These are phyloP conservation scores for Macadamia tetraphylla DNA, from an alignment of 164 flowering plant species.

Conservation along the genomic window DNA sequence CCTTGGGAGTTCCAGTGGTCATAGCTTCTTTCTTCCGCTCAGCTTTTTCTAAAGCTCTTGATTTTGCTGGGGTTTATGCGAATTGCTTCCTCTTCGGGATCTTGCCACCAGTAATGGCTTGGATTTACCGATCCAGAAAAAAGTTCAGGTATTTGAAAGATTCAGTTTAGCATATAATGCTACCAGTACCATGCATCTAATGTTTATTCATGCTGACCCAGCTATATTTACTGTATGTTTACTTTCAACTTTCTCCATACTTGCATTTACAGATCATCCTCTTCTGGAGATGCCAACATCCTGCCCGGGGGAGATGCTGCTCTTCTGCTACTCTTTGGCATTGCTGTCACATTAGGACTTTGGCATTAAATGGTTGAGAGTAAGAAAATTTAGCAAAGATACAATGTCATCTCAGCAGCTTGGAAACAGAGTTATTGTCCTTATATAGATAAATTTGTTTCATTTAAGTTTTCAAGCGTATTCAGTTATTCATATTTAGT, in stretches of 20 bases:
- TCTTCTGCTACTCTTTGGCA: constrained; percentile 40
- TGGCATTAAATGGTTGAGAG: constrained; percentile 38
- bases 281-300: constrained; percentile 10
- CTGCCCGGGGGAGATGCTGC: constrained; percentile 50
- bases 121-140: constrained; percentile 42
- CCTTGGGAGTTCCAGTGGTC: constrained; percentile 41
- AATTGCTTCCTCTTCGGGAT: constrained; percentile 70
- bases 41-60: constrained; percentile 50
- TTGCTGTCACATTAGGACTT: constrained; percentile 41
- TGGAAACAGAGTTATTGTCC: neutral
- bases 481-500: no score
- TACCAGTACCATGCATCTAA: neutral
- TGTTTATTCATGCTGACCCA: neutral
- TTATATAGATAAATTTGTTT: neutral
- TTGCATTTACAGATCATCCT: constrained; percentile 30
- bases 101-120: constrained; percentile 62
- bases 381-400: neutral
- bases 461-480: no score
- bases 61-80: constrained; percentile 71
- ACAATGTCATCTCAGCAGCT: neutral
- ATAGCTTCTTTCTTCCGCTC: constrained; percentile 48
- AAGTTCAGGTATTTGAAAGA: constrained; percentile 32
- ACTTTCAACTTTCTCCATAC: no score
- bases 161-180: neutral
- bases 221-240: neutral